phyloP scores from a whole-genome alignment of 73 alveolate species.

The Stentor coeruleus region DNA sequence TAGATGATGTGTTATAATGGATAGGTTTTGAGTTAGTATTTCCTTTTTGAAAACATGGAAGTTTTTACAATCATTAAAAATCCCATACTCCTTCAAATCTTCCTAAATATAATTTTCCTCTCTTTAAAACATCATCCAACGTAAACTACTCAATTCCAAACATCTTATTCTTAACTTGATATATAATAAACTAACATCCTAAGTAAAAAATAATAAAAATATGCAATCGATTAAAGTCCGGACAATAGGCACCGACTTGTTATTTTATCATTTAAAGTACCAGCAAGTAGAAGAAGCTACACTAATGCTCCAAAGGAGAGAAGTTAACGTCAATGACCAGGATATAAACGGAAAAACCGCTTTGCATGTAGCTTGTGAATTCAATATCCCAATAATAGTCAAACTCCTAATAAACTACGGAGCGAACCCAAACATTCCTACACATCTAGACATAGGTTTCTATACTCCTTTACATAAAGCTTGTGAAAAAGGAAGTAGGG shows the following conservation, averaged over 20 bases:
- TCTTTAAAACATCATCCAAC: no score
- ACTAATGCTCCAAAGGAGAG: constrained; percentile 12
- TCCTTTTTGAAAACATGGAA: no score
- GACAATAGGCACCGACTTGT: constrained; percentile 22
- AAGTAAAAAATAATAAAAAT: neutral
- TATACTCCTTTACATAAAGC: constrained; percentile 50
- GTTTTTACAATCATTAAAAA: no score
- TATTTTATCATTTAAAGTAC: constrained; percentile 18
- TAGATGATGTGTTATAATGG: no score
- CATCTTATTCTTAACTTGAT: no score
- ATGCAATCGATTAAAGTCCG: neutral
- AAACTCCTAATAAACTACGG: constrained; percentile 19
- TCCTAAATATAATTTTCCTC: no score
- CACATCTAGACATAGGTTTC: constrained; percentile 20
- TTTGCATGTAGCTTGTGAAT: constrained; percentile 29
- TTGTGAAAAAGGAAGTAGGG: constrained; percentile 41
- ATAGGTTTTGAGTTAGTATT: no score
- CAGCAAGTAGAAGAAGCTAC: neutral
- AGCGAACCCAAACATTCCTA: constrained; percentile 29
- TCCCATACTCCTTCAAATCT: no score
- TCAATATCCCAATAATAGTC: neutral
- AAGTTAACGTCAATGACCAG: constrained; percentile 13
- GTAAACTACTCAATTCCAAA: no score
- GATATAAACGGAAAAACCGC: constrained; percentile 30
- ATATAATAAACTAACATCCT: no score